Conservation (phyloP, 108 stramenopile genomes). For the Schizochytrium sp. region DNA sequence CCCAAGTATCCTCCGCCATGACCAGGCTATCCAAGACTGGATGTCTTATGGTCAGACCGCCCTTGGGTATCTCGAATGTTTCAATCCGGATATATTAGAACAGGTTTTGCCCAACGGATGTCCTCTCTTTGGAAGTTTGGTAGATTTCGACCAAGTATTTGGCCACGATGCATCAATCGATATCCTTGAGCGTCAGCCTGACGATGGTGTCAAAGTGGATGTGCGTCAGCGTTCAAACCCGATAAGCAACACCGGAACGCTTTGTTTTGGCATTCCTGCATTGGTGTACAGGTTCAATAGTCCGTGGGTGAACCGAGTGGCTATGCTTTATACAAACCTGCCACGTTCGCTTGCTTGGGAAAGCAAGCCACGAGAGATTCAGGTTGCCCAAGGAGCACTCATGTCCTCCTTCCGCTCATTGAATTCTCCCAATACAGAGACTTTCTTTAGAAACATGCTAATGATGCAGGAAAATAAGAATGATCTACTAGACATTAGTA, state of each 20-base stretch:
- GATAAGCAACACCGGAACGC: background rate
- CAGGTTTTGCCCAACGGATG: background rate
- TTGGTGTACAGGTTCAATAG: background rate
- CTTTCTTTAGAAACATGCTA: background rate
- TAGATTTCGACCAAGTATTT: background rate
- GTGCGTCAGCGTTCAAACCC: background rate
- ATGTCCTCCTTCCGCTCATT: background rate
- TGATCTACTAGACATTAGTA: background rate
- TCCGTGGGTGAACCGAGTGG: background rate
- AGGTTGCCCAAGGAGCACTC: background rate
- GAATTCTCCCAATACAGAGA: background rate
- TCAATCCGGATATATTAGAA: background rate
- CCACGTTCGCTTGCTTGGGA: background rate
- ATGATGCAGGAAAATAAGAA: slow-evolving; percentile 10
- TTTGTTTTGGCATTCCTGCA: background rate
- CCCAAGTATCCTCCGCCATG: background rate
- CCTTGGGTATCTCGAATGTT: background rate
- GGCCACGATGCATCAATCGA: background rate
- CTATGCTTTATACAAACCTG: background rate
- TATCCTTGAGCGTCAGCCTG: background rate
- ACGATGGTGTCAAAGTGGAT: background rate
- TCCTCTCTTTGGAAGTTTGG: background rate
- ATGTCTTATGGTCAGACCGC: background rate
- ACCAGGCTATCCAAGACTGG: background rate
- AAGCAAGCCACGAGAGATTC: background rate